Percentiles rank a stretch among this genome's conserved stretches.
Evolutionary conservation across 305 asterid species (phyloP).

Genomic region (Ruellia speciosa): DNA sequence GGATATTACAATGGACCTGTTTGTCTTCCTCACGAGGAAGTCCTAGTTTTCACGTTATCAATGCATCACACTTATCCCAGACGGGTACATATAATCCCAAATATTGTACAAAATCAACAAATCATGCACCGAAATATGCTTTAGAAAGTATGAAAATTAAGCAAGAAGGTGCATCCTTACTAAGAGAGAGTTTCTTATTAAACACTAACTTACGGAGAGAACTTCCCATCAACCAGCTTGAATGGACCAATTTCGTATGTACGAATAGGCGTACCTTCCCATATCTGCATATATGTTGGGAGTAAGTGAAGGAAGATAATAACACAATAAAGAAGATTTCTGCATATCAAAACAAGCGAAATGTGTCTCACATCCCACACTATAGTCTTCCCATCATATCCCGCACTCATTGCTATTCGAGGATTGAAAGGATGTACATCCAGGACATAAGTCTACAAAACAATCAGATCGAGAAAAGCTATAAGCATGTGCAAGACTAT

Average conservation of each 20-base stretch:
- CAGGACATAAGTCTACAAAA: conserved; percentile 75
- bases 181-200: conserved; percentile 10
- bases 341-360: conserved; percentile 10
- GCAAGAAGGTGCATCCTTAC: conserved; percentile 8
- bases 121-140: too few relatives aligned
- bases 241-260: conserved; percentile 78
- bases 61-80: conserved; percentile 12
- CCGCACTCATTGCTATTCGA: conserved; percentile 98
- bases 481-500: conserved; percentile 4
- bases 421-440: conserved; percentile 99
- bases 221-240: conserved; percentile 93
- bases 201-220: conserved; percentile 81
- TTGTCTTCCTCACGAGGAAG: neutral
- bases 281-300: conserved; percentile 48
- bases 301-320: conserved; percentile 19
- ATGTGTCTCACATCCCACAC: conserved; percentile 89
- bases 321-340: conserved; percentile 11
- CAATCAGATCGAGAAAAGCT: conserved; percentile 13
- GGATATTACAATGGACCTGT: conserved; percentile 9
- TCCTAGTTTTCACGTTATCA: neutral
- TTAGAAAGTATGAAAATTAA: too few relatives aligned
- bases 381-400: conserved; percentile 97
- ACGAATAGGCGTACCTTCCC: conserved; percentile 93
- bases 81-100: conserved; percentile 7
- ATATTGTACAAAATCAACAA: conserved; percentile 1